Base-by-base conservation (phyloP, 2,329 filamentous ascomycete species). In the Exophiala aquamarina region DNA sequence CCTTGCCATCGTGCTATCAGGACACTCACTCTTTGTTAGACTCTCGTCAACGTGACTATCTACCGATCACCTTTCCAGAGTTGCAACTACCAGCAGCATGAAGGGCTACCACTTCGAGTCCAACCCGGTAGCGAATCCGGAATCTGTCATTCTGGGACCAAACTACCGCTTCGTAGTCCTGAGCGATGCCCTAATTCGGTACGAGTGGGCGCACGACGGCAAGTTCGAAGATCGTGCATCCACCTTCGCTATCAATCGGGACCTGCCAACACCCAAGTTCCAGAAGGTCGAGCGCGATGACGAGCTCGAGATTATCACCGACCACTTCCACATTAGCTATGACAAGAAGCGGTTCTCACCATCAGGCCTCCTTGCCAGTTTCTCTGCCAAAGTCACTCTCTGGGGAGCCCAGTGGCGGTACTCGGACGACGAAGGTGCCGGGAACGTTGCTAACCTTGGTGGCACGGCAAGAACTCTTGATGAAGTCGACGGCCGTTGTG, bases 181-280 rank as follows among this genome's bases (percentile, higher is more conserved):
- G 38, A 75, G 72, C 8, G 74, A 81, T 41, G 69, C 74, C 2
- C 67, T 84, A 2, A 54, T 84, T 20, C 77, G 82, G 23, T 83
- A 78, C 52, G 81, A 84, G 64, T 85, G 79, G 78, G 74, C 81
- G 1, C 67, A 71, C 9, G 80, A 84, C 52, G 73, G 75, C 39
- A 59, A 67, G 26, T 85, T 84, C 56, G 82, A 84, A 59, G 80
- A 85, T 59, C 74, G 81, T 3, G 76, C 78, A 0, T 83, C 79
- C 0, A 77, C 76, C 8, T 81, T 84, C 59, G 82, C 81, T n/a
- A 69, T 79, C 46, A 76, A 79, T 52, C 19, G 69, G 68, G 44
- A 56, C 26, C 52, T 59, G 29, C 51, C 52, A 2, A 49, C 49
- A 7, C 55, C 54, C 14, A 49, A 54, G 28, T 56, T 55, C 40